Base-by-base conservation (phyloP, 306 rosid genomes). In the Lablab purpureus region DNA sequence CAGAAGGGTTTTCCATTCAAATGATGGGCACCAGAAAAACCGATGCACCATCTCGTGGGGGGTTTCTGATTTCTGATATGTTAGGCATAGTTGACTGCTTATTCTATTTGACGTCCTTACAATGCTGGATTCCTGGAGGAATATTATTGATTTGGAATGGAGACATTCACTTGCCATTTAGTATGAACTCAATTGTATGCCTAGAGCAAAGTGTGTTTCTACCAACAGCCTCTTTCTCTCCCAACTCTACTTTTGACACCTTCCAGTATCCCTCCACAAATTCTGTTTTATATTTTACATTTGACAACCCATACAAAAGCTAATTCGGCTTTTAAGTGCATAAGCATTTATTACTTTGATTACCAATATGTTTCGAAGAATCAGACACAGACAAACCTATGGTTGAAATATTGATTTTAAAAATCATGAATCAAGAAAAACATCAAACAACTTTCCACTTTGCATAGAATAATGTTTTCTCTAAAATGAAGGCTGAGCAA, bases 401-500 rank as follows among this genome's bases (percentile, higher is more conserved):
- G 28, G n/a, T 37, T 63, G 49, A 83, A 79, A 60, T 37, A 47
- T 51, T 40, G 22, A 34, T 70, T 45, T 41, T 36, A 59, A 80
- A 76, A 80, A 70, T 34, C 7, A 50, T 32, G 45, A 32, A 58
- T 64, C n/a, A 70, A 80, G 51, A 54, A 71, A 54, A 73, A 66
- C 9, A 22, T 46, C n/a, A 72, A 80, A 75, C 41, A 71, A 40
- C 19, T 45, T 41, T 52, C 74, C 23, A 50, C 36, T 65, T 63
- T 27, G 71, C 45, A 81, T 28, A 72, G 11, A 59, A 79, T 43
- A 62, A 78, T 47, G 68, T 27, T 62, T 52, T 73, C 76, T 27
- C 43, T 49, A 62, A 79, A 62, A 36, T 10, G 43, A 70, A 66
- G 71, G 82, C 30, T 71, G 60, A 80, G 84, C 30, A 71, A 69